Evolutionary conservation across 1,284 basidiomycete genomes (phyloP), one percentile per base, ranked within the genome.

Genomic region (Schizopora paradoxa): DNA sequence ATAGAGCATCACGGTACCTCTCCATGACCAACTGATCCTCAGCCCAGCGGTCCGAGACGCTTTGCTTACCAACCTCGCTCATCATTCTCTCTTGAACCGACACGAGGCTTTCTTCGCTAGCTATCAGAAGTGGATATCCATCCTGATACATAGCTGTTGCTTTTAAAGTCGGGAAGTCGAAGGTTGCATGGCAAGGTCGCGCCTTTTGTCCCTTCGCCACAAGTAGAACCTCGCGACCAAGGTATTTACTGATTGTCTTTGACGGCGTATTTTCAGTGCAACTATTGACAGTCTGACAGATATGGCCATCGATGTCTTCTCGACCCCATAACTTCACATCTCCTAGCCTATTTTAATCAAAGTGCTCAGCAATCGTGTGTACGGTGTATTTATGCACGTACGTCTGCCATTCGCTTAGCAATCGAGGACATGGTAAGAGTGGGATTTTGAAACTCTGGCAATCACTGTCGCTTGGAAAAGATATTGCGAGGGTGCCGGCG

Each of bases 141-240:
- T 89, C 86, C 59, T 87, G 85, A 60, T 77, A 88, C 47, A 70
- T 63, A 4, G 76, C 64, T 11, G 66, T 72, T 11, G 74, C 76
- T 26, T 74, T 65, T 33, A 86, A 65, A 10, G 72, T 57, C 0
- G 84, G 82, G 55, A 78, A 81, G 8, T 66, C 64, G 4, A 50
- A 33, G 1, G 82, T 84, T 4, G 77, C 67, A 11, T 62, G 64
- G 51, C 76, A 74, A 1, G 51, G 50, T 6, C 85, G 77, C 21
- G 69, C 66, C 6, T 67, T 63, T 0, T 75, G 74, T 7, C 86
- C 86, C 57, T 87, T 87, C 65, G 74, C 73, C 33, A 80, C 66
- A 33, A 89, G 67, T 48, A 79, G 70, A 1, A 85, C 83, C 0
- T 73, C 65, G 33, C 67, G 72, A 16, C 66, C 75, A 50, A 86